Base-by-base conservation (phyloP, 1,139 yeast species). In the Taphrina sp. region DNA sequence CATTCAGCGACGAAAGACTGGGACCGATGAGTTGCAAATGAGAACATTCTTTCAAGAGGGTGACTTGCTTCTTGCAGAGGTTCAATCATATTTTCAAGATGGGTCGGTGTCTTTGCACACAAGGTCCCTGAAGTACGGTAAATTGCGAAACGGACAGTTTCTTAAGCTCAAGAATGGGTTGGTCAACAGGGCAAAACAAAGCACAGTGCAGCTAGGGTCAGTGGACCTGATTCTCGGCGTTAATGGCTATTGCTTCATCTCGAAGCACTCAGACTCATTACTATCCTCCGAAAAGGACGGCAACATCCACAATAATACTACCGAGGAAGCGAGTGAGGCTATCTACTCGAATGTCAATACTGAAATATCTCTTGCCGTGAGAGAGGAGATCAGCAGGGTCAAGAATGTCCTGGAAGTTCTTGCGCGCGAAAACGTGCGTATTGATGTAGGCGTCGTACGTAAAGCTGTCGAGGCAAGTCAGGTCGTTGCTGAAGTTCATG, bases 21-120 rank as follows among this genome's bases (percentile, higher is more conserved):
- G 94, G 66, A 82, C 85, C 62, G 99, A 94, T 72, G 98, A 94
- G 71, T 75, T 94, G 61, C 96, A 90, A 69, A 94, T 94, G 99
- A 78, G 98, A 65, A 81, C 79, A 63, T 88, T 90, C 67, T 74
- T 94, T 64, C 92, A 92, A 68, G 99, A 94, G 67, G 98, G 98
- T n/a, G 98, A 94, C 70, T 75, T 94, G 61, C 74, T 94, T 61
- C 90, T 94, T 67, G 64, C 97, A 35, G 99, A 94, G 70, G 96
- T 94, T 2, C 98, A 94, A 70, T 83, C 89, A 23, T 74, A 90
- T 49, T 92, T 81, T 69, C 81, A 80, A 61, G 96, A 89, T 69
- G 98, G 98, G 10, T 80, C 89, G 62, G 97, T 96, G 0, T 84
- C 96, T 0, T 74, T 94, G 60, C 99, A 94, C 69, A 94, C 98